Base-by-base conservation (phyloP, 2,329 filamentous ascomycete species). In the Paecilomyces formosus region DNA sequence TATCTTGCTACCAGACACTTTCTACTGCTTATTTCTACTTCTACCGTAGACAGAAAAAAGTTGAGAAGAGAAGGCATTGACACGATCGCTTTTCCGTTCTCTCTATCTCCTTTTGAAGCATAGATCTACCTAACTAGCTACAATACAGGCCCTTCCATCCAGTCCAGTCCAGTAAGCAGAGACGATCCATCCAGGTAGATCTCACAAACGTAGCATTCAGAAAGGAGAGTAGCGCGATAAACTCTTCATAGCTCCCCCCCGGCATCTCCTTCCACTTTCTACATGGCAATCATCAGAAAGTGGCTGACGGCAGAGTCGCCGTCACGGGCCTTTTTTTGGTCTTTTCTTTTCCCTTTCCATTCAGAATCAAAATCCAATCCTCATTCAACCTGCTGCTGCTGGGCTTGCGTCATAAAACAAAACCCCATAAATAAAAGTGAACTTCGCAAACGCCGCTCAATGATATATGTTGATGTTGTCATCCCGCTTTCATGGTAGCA, bases 71-170 rank as follows among this genome's bases (percentile, higher is more conserved):
- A 18, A 28, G 22, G 22, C 15, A 58, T 55, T 53, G 31, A 31
- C 54, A 33, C 15, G 52, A 58, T 55, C 57, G 57, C 58, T 60
- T 33, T 21, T 57, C 53, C 50, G 49, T 55, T 60, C 58, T 52
- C 53, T 52, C 53, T 57, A 39, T 55, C 30, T 50, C 51, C 57
- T 51, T 51, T 60, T 55, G 49, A 61, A 62, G 59, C 59, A 57
- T 61, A 63, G 53, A 64, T 63, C 59, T 55, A 57, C 58, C 60
- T 61, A 64, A 62, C 56, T 66, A 68, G 62, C 62, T 69, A 69
- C 60, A 66, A 61, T 69, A 66, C 65, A 69, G 56, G 64, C 58
- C 60, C 58, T 26, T 60, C 55, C 54, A 54, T 57, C 55, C 59
- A 61, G 61, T 65, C 61, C 65, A 64, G 58, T 62, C 61, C 60